A percentile compares a stretch with the other conserved stretches of the same genome.
Evolutionary conservation across 352 stramenopile species (phyloP).

Genomic region (Globisporangium radiosum): DNA sequence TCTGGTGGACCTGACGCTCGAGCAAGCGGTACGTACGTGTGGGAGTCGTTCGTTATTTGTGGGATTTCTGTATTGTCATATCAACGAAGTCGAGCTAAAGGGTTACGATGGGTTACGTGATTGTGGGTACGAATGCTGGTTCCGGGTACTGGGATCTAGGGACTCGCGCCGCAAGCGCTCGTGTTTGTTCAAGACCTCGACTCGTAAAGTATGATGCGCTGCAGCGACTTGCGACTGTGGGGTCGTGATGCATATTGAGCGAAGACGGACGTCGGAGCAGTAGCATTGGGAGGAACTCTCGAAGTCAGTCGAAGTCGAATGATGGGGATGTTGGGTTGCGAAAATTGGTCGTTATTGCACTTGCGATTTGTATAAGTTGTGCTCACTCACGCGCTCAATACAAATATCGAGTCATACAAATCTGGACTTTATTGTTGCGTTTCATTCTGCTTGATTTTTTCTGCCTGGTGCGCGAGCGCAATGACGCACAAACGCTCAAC

Average conservation of each 20-base stretch:
- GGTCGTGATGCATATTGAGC: neutral
- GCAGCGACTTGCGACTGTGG: neutral
- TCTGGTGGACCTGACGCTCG: conserved; percentile 49
- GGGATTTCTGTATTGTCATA: neutral
- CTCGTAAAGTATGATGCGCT: conserved; percentile 26
- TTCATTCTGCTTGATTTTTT: too few relatives aligned
- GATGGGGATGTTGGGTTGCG: neutral
- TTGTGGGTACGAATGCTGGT: too few relatives aligned
- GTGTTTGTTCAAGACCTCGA: conserved; percentile 82
- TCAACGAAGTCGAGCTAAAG: neutral
- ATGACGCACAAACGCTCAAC: neutral
- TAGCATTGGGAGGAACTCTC: neutral
- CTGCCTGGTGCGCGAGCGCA: neutral
- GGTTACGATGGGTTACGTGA: neutral
- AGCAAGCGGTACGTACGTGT: conserved; percentile 49
- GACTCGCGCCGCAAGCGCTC: conserved; percentile 62
- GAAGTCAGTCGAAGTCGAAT: neutral
- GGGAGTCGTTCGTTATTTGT: neutral
- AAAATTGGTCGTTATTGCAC: neutral
- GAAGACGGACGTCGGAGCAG: neutral
- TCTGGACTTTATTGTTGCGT: neutral
- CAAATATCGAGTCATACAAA: neutral
- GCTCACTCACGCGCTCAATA: neutral
- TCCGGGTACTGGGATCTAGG: conserved; percentile 21
- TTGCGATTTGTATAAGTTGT: neutral